phyloP scores from a whole-genome alignment of 495 filamentous ascomycete genomes.

The Aspergillus sparsus region DNA sequence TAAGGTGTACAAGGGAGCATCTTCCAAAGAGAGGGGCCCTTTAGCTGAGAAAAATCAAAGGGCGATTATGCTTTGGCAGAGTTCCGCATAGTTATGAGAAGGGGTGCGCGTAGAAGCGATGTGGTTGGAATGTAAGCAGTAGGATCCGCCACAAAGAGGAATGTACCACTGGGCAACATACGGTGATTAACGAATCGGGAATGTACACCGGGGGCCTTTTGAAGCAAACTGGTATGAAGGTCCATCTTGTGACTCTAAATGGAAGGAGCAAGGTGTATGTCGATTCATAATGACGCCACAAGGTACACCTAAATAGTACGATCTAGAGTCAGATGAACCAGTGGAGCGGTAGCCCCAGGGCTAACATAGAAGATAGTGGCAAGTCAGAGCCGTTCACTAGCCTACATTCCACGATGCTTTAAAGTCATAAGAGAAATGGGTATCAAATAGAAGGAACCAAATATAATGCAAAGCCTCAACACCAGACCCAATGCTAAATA shows the following conservation, averaged over 20 bases:
- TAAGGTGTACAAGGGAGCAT: conserved; percentile 1
- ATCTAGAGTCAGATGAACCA: neutral
- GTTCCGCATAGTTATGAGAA: conserved; percentile 8
- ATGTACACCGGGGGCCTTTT: conserved; percentile 25
- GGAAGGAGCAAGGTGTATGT: conserved; percentile 6
- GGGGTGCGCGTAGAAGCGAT: conserved; percentile 31
- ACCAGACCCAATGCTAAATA: conserved; percentile 22
- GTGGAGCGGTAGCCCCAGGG: neutral
- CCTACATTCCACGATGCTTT: conserved; percentile 23
- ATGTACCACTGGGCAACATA: conserved; percentile 26
- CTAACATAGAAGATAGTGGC: conserved; percentile 20
- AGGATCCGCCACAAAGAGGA: conserved; percentile 31
- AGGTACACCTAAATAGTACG: neutral
- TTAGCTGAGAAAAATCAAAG: neutral
- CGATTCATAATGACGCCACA: neutral
- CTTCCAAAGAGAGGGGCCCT: neutral
- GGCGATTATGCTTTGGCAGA: neutral
- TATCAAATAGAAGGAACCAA: neutral
- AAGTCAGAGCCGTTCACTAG: conserved; percentile 9
- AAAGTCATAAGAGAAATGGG: neutral
- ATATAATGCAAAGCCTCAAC: neutral
- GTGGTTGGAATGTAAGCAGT: conserved; percentile 36
- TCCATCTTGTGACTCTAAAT: neutral
- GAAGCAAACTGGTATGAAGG: conserved; percentile 35
- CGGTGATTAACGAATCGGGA: conserved; percentile 13